Conservation (phyloP, 805 yeast genomes). For the Kockiozyma suomiensis region DNA sequence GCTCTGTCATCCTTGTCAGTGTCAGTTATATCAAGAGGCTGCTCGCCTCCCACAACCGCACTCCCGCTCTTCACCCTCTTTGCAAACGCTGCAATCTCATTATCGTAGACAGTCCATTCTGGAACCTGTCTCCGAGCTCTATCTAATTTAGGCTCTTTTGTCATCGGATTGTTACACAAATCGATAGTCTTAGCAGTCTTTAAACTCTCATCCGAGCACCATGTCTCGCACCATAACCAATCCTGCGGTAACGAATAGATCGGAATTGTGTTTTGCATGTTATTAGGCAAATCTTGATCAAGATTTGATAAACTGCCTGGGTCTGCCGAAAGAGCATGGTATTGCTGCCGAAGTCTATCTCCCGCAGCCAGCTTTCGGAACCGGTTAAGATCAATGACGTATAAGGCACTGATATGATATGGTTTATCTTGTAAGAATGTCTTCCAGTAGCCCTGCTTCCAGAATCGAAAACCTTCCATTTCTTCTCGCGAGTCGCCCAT, state of each 20-base stretch:
- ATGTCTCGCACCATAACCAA: constrained; percentile 93
- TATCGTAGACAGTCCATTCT: constrained; percentile 73
- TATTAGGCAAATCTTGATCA: constrained; percentile 94
- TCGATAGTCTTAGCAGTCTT: constrained; percentile 75
- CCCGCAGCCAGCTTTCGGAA: constrained; percentile 75
- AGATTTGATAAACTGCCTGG: constrained; percentile 76
- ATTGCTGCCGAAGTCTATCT: constrained; percentile 77
- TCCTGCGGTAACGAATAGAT: constrained; percentile 76
- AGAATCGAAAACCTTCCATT: constrained; percentile 84
- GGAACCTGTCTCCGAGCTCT: constrained; percentile 75
- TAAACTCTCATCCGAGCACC: constrained; percentile 73
- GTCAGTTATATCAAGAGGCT: not conserved
- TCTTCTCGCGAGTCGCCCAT: constrained; percentile 80
- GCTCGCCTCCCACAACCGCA: constrained; percentile 21
- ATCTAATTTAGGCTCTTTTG: constrained; percentile 76
- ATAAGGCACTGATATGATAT: constrained; percentile 81
- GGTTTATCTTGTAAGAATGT: constrained; percentile 59
- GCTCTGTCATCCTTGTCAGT: not conserved
- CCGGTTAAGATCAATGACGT: constrained; percentile 70
- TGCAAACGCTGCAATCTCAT: constrained; percentile 50
- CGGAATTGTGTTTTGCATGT: constrained; percentile 66
- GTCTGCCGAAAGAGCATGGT: constrained; percentile 78
- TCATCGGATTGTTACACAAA: constrained; percentile 79
- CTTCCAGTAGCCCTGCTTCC: constrained; percentile 94
- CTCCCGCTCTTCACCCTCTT: constrained; percentile 23